Evolutionary conservation across 176 grass and related monocot species (phyloP).

Genomic region (Hyparrhenia diplandra): DNA sequence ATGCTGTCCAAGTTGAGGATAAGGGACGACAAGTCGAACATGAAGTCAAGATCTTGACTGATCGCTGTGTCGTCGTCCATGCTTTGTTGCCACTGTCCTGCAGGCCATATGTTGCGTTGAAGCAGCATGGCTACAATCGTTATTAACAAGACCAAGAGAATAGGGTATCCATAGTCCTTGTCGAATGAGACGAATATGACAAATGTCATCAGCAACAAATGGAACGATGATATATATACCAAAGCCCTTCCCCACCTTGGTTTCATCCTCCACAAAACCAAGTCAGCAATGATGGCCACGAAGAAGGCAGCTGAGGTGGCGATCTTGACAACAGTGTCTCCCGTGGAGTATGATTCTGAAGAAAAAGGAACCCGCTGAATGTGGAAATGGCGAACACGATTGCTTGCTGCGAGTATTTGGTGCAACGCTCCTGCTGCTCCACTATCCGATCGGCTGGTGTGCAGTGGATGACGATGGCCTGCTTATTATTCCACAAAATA

Average conservation of each 20-base stretch:
- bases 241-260: background rate
- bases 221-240: background rate
- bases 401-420: background rate
- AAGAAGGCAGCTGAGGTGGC: background rate
- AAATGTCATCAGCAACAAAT: background rate
- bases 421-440: background rate
- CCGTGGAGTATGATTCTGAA: background rate
- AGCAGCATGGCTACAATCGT: background rate
- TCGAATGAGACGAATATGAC: background rate
- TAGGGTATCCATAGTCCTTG: background rate
- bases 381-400: background rate
- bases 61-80: background rate
- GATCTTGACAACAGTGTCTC: background rate
- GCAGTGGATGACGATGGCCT: no score
- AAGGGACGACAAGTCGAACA: background rate
- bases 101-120: background rate
- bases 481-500: no score
- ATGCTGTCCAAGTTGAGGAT: background rate
- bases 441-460: background rate
- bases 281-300: background rate
- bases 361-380: background rate
- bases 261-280: background rate
- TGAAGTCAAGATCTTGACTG: background rate
- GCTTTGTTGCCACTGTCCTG: background rate
- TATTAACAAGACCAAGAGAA: background rate